These are phyloP conservation scores for Globisporangium barbulae DNA, from an alignment of 352 stramenopile species.

Conservation along the genomic window DNA sequence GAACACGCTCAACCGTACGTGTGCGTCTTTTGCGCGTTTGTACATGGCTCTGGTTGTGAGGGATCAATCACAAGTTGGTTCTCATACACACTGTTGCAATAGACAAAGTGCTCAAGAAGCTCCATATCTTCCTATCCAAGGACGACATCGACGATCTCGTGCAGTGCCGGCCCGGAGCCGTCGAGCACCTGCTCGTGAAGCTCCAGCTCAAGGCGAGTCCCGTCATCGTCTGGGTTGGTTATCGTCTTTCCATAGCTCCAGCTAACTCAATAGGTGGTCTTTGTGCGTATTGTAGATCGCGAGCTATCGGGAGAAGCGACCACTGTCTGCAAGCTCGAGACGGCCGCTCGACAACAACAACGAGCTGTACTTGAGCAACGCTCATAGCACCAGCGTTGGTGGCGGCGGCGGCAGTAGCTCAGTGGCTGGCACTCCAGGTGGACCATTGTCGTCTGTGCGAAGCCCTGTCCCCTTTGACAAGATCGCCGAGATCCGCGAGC, in stretches of 20 bases:
- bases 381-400: not conserved
- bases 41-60: slow-evolving; percentile 2
- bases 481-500: slow-evolving; percentile 34
- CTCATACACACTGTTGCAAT: slow-evolving; percentile 11
- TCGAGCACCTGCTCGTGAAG: slow-evolving; percentile 90
- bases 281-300: slow-evolving; percentile 52
- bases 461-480: slow-evolving; percentile 26
- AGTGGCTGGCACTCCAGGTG: slow-evolving; percentile 7
- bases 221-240: not conserved
- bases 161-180: slow-evolving; percentile 80
- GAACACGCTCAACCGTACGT: slow-evolving; percentile 90
- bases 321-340: slow-evolving; percentile 25
- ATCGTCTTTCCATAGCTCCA: not conserved
- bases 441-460: not conserved
- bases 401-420: slow-evolving; percentile 1
- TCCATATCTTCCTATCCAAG: slow-evolving; percentile 82
- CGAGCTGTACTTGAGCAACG: slow-evolving; percentile 24
- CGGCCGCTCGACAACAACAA: slow-evolving; percentile 26
- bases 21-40: not conserved
- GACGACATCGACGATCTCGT: slow-evolving; percentile 91
- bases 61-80: not conserved
- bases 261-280: not conserved
- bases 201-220: slow-evolving; percentile 86
- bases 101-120: slow-evolving; percentile 84
- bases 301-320: slow-evolving; percentile 62